Evolutionary conservation across 1,284 basidiomycete species (phyloP).

Genomic region (Puccinia novopanici): DNA sequence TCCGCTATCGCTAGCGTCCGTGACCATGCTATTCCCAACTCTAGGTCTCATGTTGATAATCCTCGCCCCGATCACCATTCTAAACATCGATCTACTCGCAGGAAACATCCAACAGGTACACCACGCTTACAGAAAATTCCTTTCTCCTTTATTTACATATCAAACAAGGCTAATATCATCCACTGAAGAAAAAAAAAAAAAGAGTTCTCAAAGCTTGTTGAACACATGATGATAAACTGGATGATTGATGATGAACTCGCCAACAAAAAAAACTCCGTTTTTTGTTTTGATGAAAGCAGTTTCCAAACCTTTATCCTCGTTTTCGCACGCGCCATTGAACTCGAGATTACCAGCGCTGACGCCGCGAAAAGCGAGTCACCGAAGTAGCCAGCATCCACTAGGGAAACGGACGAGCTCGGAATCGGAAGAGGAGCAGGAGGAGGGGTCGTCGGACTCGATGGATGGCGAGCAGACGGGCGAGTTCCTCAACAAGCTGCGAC

Average conservation of each 20-base stretch:
- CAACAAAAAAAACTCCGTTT: background rate
- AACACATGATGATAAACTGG: background rate
- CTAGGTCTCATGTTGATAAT: background rate
- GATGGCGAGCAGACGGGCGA: conserved; percentile 29
- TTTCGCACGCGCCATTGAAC: conserved; percentile 44
- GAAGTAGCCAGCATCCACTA: conserved; percentile 9
- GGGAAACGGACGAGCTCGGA: background rate
- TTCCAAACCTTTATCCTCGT: conserved; percentile 26
- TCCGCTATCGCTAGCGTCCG: conserved; percentile 46
- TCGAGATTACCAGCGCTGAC: conserved; percentile 43
- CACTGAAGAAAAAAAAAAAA: background rate
- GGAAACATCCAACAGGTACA: background rate
- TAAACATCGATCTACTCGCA: conserved; percentile 3
- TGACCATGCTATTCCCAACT: conserved; percentile 12
- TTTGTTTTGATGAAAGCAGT: conserved; percentile 1
- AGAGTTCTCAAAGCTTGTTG: background rate
- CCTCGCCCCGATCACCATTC: background rate
- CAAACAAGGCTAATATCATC: background rate
- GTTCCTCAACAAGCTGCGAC: conserved; percentile 38
- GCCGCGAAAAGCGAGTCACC: conserved; percentile 33
- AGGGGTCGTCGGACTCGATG: background rate
- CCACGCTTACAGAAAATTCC: background rate
- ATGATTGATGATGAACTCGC: background rate
- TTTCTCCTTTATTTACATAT: background rate
- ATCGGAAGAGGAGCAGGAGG: background rate